phyloP scores from a whole-genome alignment of 1,284 basidiomycete species.

The Amylostereum areolatum region DNA sequence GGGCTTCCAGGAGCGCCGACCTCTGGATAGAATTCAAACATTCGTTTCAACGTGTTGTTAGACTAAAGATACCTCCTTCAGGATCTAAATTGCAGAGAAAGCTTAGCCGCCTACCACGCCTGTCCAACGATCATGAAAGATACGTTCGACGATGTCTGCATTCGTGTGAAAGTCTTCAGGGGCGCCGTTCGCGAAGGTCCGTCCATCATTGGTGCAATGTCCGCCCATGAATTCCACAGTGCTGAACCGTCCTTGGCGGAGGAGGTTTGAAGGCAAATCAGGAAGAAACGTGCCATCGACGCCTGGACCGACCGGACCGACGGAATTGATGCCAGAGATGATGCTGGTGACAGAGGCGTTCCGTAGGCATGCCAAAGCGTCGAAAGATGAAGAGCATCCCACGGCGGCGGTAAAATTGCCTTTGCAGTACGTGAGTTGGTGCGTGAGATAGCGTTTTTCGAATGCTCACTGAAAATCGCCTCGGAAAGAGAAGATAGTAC shows the following conservation, averaged over 20 bases:
- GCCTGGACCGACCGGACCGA: constrained; percentile 29
- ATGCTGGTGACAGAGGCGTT: constrained; percentile 33
- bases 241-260: constrained; percentile 30
- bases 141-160: constrained; percentile 29
- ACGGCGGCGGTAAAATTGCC: constrained; percentile 25
- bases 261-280: constrained; percentile 34
- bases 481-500: constrained; percentile 21
- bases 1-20: constrained; percentile 28
- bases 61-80: constrained; percentile 23
- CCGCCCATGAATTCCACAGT: constrained; percentile 36
- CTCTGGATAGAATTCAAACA: constrained; percentile 33
- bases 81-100: background rate
- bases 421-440: constrained; percentile 10
- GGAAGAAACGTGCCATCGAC: constrained; percentile 35
- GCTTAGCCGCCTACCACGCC: constrained; percentile 25
- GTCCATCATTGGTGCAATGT: constrained; percentile 38
- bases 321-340: constrained; percentile 34
- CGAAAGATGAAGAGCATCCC: constrained; percentile 27
- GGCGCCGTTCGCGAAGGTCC: constrained; percentile 32
- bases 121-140: constrained; percentile 31
- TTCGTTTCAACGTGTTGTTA: constrained; percentile 29
- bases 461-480: constrained; percentile 25
- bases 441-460: background rate
- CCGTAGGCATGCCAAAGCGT: constrained; percentile 32
- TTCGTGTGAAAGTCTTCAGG: constrained; percentile 34